Base-by-base conservation (phyloP, 2,329 filamentous ascomycete genomes). In the Fusarium sarcochroum region DNA sequence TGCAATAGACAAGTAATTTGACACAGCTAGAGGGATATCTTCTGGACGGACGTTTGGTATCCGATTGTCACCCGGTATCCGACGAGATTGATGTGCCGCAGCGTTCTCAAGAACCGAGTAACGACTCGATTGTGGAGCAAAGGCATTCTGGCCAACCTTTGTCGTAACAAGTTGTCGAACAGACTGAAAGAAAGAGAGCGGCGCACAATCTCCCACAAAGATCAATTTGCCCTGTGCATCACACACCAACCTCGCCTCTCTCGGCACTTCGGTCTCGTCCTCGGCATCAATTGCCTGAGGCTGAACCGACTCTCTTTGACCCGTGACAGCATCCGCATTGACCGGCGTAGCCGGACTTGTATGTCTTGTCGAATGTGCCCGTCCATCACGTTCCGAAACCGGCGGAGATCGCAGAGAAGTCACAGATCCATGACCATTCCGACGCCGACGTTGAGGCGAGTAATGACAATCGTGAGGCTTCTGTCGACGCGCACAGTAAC, bases 141-240 rank as follows among this genome's bases (percentile, higher is more conserved):
- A 87, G 2, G 84, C 85, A 46, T 83, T 78, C 14, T 81, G 78
- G 18, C 85, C 84, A 34, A 87, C 81, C 7, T 81, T 77, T 0
- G 78, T 81, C 0, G 82, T 85, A 21, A 87, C 84, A 18, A 87
- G 80, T 66, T 85, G 82, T 3, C 85, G 79, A 8, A 87, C 82
- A 0, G 84, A 86, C 66, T 87, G 85, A 67, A 87, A 87, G 63
- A 87, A 84, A 0, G 85, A 87, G 20, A 87, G 75, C 1, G 85
- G 85, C 6, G 85, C 85, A 66, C 85, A 87, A 70, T 87, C 85
- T 7, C 85, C 85, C 23, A 87, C 84, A 70, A 87, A 87, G 30
- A 86, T 84, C 21, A 86, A 73, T 68, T 86, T 86, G 1, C 85
- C 85, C 58, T 85, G 83, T 1, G 83, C 80, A 63, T 87, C 85